Evolutionary conservation across 2,329 filamentous ascomycete genomes (phyloP).

Genomic region (Clonostachys rosea): DNA sequence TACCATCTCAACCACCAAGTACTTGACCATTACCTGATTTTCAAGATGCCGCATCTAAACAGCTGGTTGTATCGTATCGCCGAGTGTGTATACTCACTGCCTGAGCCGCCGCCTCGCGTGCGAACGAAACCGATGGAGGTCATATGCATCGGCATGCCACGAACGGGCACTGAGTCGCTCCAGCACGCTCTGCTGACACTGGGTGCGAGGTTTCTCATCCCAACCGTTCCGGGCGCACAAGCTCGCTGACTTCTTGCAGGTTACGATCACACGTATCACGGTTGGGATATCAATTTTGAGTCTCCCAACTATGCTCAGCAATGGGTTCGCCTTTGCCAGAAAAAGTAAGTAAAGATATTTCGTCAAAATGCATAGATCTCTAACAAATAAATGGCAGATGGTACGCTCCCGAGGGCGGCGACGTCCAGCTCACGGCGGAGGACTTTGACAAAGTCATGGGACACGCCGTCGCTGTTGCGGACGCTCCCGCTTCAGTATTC

Average conservation of each 20-base stretch:
- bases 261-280: constrained; percentile 25
- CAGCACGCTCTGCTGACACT: constrained; percentile 20
- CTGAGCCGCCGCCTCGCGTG: constrained; percentile 7
- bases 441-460: constrained; percentile 20
- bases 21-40: background rate
- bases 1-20: too few species aligned
- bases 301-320: constrained; percentile 2
- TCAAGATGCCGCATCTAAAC: background rate
- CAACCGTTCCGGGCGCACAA: too few species aligned
- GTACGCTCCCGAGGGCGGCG: constrained; percentile 8
- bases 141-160: constrained; percentile 22
- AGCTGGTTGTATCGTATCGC: background rate
- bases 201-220: background rate
- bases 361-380: background rate
- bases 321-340: constrained; percentile 15
- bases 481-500: constrained; percentile 31
- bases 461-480: constrained; percentile 28
- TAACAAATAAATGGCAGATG: constrained; percentile 11
- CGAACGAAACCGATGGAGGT: constrained; percentile 26
- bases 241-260: background rate
- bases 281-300: constrained; percentile 24
- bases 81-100: constrained; percentile 6
- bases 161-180: constrained; percentile 25
- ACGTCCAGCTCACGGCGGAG: constrained; percentile 7
- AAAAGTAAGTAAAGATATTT: background rate